These are phyloP conservation scores for Pseudogymnoascus sp. DNA, from an alignment of 2,329 filamentous ascomycete species.

Conservation along the genomic window DNA sequence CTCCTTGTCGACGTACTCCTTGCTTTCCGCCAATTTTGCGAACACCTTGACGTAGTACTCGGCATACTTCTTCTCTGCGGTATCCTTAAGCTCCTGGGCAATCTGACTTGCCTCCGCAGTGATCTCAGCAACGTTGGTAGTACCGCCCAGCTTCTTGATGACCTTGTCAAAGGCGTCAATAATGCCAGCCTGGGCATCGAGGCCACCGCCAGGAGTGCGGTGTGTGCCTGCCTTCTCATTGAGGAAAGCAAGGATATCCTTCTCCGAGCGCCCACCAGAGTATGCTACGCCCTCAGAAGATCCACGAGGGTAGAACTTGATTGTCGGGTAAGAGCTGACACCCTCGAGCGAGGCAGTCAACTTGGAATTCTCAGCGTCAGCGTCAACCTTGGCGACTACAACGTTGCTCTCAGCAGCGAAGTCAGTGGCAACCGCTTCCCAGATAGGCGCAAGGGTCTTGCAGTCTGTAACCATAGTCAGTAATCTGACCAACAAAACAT, in stretches of 20 bases:
- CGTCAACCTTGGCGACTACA: conserved; percentile 90
- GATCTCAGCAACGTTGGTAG: conserved; percentile 52
- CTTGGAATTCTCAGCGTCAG: conserved; percentile 81
- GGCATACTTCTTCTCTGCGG: conserved; percentile 65
- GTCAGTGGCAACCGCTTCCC: conserved; percentile 79
- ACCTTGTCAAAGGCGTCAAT: conserved; percentile 71
- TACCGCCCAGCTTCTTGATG: conserved; percentile 64
- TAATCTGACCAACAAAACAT: background rate
- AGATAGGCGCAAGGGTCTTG: conserved; percentile 85
- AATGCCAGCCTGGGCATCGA: conserved; percentile 73
- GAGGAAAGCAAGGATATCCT: conserved; percentile 69
- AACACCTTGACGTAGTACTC: conserved; percentile 92
- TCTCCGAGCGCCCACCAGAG: conserved; percentile 67
- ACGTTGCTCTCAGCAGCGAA: conserved; percentile 73
- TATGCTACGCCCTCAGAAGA: conserved; percentile 66
- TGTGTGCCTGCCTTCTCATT: conserved; percentile 87
- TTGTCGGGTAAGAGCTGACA: conserved; percentile 85
- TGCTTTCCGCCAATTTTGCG: conserved; percentile 72
- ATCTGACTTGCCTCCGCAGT: conserved; percentile 66
- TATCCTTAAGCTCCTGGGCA: conserved; percentile 56
- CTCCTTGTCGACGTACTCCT: conserved; percentile 79
- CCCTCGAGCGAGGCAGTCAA: conserved; percentile 66
- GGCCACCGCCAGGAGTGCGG: conserved; percentile 71
- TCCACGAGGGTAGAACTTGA: conserved; percentile 93
- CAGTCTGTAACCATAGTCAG: conserved; percentile 59